Conservation (phyloP, 441 rosid species). For the Adansonia madagascariensis region DNA sequence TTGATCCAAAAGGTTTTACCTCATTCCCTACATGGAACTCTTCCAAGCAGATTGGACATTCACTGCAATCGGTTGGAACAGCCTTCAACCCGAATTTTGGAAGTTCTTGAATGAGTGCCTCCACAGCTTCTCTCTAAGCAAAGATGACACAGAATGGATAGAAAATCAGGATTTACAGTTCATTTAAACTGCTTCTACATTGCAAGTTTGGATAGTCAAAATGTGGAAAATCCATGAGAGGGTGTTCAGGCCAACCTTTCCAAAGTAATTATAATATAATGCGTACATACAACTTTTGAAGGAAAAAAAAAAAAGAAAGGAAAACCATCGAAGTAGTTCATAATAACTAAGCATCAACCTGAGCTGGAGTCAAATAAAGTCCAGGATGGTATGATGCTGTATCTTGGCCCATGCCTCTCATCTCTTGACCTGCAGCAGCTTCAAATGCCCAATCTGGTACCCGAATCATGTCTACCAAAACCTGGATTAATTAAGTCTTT, state of each 20-base stretch:
- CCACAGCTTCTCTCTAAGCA: constrained; percentile 92
- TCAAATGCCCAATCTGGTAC: constrained; percentile 99
- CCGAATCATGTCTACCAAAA: constrained; percentile 88
- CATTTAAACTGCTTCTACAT: not conserved
- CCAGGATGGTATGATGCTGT: constrained; percentile 94
- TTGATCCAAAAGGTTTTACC: constrained; percentile 43
- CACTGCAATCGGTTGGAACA: constrained; percentile 95
- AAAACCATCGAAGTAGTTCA: constrained; percentile 12
- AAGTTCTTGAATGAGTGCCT: constrained; percentile 97
- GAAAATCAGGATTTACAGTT: not conserved
- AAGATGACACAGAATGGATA: not conserved
- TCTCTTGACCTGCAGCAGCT: constrained; percentile 92
- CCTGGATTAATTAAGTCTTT: constrained; percentile 45
- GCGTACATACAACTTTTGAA: no score
- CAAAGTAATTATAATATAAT: no score
- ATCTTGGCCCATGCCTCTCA: constrained; percentile 94
- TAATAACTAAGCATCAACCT: constrained; percentile 50
- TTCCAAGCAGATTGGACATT: constrained; percentile 97
- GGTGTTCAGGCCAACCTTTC: not conserved
- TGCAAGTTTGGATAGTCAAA: not conserved
- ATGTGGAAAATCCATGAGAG: not conserved
- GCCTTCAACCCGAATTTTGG: constrained; percentile 94
- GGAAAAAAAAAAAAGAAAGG: not conserved
- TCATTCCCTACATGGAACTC: constrained; percentile 89
- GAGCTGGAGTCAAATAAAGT: constrained; percentile 86